Conservation (phyloP, 768 basidiomycete species). For the Trametes punicea region DNA sequence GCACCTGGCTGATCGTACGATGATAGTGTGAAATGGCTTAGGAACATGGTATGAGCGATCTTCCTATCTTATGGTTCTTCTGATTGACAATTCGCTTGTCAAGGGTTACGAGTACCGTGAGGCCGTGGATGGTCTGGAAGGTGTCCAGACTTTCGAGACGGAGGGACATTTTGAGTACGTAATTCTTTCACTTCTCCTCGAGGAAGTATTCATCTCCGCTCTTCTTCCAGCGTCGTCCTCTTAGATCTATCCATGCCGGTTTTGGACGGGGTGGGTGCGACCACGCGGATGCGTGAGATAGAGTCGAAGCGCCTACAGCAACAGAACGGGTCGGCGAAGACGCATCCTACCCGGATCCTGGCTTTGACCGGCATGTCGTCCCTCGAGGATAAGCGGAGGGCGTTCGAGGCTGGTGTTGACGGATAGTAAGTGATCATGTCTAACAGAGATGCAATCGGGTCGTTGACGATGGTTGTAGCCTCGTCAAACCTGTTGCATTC, state of each 20-base stretch:
- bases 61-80: not conserved
- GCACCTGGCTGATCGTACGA: slow-evolving; percentile 10
- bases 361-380: slow-evolving; percentile 95
- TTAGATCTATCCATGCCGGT: slow-evolving; percentile 92
- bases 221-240: slow-evolving; percentile 63
- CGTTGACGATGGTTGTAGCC: slow-evolving; percentile 39
- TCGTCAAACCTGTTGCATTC: slow-evolving; percentile 96
- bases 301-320: slow-evolving; percentile 44
- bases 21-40: slow-evolving; percentile 61
- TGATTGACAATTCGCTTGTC: not conserved
- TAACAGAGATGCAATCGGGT: not conserved
- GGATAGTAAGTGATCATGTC: slow-evolving; percentile 72
- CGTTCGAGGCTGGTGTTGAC: slow-evolving; percentile 91
- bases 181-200: not conserved
- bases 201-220: not conserved
- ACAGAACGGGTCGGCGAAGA: slow-evolving; percentile 12
- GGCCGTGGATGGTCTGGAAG: slow-evolving; percentile 82
- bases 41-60: slow-evolving; percentile 41
- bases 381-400: slow-evolving; percentile 84
- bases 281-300: slow-evolving; percentile 74
- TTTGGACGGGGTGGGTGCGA: slow-evolving; percentile 88
- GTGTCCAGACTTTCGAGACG: slow-evolving; percentile 68
- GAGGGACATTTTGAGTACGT: slow-evolving; percentile 86
- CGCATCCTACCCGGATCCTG: slow-evolving; percentile 54
- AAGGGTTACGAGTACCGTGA: slow-evolving; percentile 76